Evolutionary conservation across 208 protist species (phyloP).

Genomic region (Wallacemonas sp.): DNA sequence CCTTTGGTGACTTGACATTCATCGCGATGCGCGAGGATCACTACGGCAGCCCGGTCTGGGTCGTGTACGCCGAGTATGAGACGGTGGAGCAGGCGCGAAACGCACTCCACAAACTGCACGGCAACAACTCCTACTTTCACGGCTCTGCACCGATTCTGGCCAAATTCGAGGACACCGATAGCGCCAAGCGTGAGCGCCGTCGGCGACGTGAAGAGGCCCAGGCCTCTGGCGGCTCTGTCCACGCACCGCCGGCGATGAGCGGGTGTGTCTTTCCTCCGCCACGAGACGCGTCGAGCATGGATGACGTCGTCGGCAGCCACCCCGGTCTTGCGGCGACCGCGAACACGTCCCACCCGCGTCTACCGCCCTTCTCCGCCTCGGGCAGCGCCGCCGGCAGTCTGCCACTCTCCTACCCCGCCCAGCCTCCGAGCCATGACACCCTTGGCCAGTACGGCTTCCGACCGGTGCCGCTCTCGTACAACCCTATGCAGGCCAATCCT

Average conservation of each 20-base stretch:
- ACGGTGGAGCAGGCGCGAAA: constrained; percentile 55
- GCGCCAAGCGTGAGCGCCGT: constrained; percentile 69
- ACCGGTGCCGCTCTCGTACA: constrained; percentile 11
- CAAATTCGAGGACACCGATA: constrained; percentile 76
- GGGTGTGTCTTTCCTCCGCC: constrained; percentile 50
- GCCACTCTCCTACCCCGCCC: background rate
- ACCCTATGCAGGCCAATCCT: constrained; percentile 13
- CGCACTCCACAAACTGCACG: constrained; percentile 64
- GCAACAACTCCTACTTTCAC: constrained; percentile 64
- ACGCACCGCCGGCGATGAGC: constrained; percentile 25
- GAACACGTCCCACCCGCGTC: background rate
- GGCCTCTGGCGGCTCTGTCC: constrained; percentile 13
- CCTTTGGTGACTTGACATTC: constrained; percentile 66
- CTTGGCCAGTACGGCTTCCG: constrained; percentile 10
- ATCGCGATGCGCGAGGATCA: constrained; percentile 81
- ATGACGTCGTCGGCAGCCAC: background rate
- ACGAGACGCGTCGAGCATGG: constrained; percentile 8
- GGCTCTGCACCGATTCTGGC: constrained; percentile 59
- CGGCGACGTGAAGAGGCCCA: constrained; percentile 47
- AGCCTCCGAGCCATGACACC: background rate
- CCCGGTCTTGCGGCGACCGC: background rate
- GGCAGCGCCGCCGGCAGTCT: background rate
- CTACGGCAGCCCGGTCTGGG: constrained; percentile 82
- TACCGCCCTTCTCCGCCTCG: background rate
- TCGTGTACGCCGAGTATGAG: constrained; percentile 81